Evolutionary conservation across 2,329 filamentous ascomycete species (phyloP).

Genomic region (Diaporthe aspalathi): DNA sequence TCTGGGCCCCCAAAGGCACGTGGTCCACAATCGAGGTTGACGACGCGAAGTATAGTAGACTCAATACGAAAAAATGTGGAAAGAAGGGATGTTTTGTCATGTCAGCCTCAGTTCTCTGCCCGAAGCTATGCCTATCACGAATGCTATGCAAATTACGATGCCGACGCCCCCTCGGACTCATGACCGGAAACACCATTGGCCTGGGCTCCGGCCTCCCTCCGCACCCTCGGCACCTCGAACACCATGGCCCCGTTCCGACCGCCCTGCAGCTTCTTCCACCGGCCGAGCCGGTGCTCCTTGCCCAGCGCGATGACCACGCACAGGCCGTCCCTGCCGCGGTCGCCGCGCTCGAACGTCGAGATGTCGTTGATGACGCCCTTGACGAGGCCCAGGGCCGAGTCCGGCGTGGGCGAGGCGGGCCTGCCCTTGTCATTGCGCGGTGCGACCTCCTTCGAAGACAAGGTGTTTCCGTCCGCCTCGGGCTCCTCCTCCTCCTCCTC

Average conservation of each 20-base stretch:
- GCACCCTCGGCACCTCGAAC: slow-evolving; percentile 78
- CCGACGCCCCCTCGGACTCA: slow-evolving; percentile 36
- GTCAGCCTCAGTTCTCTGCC: neutral
- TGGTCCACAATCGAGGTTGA: neutral
- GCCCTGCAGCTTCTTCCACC: slow-evolving; percentile 75
- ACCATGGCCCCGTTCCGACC: slow-evolving; percentile 88
- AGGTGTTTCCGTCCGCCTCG: slow-evolving; percentile 17
- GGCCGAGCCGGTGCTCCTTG: slow-evolving; percentile 85
- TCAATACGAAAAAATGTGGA: neutral
- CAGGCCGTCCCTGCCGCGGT: slow-evolving; percentile 79
- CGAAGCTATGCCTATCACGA: neutral
- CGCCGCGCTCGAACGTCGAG: slow-evolving; percentile 85
- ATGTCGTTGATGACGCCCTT: slow-evolving; percentile 90
- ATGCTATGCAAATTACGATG: slow-evolving; percentile 34
- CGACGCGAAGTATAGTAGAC: too few relatives aligned
- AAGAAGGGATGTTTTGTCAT: slow-evolving; percentile 17
- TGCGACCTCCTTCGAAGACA: neutral
- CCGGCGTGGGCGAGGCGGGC: slow-evolving; percentile 33
- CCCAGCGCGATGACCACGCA: slow-evolving; percentile 89
- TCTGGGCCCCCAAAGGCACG: neutral
- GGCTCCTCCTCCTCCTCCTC: slow-evolving; percentile 13
- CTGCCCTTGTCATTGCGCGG: slow-evolving; percentile 36
- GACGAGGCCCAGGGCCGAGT: slow-evolving; percentile 51
- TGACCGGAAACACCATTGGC: slow-evolving; percentile 49
- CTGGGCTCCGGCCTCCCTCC: slow-evolving; percentile 40